A percentile compares a stretch with the other conserved stretches of the same genome.
phyloP scores from a whole-genome alignment of 1,284 basidiomycete genomes.

The Naganishia sp. region DNA sequence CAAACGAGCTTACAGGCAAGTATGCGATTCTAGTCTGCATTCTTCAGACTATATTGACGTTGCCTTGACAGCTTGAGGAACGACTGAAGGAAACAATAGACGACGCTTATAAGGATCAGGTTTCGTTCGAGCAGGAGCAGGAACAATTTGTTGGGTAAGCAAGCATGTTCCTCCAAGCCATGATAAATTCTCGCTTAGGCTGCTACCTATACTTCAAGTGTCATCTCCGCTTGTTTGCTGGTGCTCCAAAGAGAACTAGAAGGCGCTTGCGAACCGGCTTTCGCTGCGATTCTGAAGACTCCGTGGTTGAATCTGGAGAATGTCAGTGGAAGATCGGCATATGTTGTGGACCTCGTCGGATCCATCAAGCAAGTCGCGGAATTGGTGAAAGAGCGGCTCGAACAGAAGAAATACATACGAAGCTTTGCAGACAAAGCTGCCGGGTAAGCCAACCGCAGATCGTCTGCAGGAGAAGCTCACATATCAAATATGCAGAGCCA shows the following conservation, averaged over 20 bases:
- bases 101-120: constrained; percentile 70
- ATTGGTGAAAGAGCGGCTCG: constrained; percentile 59
- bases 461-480: background rate
- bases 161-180: constrained; percentile 9
- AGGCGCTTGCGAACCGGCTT: constrained; percentile 70
- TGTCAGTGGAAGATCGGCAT: constrained; percentile 80
- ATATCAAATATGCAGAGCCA: constrained; percentile 59
- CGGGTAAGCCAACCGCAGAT: constrained; percentile 59
- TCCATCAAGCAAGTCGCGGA: constrained; percentile 72
- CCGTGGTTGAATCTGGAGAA: constrained; percentile 74
- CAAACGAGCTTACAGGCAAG: constrained; percentile 80
- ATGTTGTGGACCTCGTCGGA: constrained; percentile 77
- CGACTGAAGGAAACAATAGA: constrained; percentile 81
- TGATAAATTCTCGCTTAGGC: background rate
- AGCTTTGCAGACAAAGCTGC: constrained; percentile 90
- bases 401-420: constrained; percentile 87
- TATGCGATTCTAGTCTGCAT: constrained; percentile 5
- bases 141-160: constrained; percentile 81
- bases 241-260: constrained; percentile 81
- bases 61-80: constrained; percentile 72
- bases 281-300: constrained; percentile 70
- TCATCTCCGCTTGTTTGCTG: constrained; percentile 77
- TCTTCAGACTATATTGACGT: background rate
- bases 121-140: constrained; percentile 80
- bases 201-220: constrained; percentile 55